Conservation (phyloP, 768 basidiomycete species). For the Rubroboletus satanas region DNA sequence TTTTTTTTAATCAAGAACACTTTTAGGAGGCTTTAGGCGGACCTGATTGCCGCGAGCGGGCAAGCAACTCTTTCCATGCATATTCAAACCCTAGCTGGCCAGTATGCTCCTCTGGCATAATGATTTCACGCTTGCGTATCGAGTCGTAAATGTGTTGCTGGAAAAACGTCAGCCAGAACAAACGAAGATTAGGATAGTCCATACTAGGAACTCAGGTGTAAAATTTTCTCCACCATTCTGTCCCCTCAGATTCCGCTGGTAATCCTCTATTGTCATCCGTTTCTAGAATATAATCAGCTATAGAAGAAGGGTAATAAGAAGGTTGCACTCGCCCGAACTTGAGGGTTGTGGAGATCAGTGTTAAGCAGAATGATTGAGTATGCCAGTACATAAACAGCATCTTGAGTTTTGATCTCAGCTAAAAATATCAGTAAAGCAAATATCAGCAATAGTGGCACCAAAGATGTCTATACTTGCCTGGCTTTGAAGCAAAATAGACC, state of each 20-base stretch:
- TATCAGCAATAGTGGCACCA: slow-evolving; percentile 1
- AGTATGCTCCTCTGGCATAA: slow-evolving; percentile 97
- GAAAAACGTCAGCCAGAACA: slow-evolving; percentile 10
- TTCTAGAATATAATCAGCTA: slow-evolving; percentile 49
- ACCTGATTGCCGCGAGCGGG: slow-evolving; percentile 80
- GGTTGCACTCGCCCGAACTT: slow-evolving; percentile 63
- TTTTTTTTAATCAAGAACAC: slow-evolving; percentile 31
- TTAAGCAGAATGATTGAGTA: slow-evolving; percentile 98
- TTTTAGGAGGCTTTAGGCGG: slow-evolving; percentile 18
- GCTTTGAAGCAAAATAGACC: slow-evolving; percentile 79
- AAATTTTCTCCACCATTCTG: slow-evolving; percentile 87
- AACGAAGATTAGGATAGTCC: slow-evolving; percentile 15
- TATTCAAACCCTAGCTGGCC: slow-evolving; percentile 97
- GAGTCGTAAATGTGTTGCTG: slow-evolving; percentile 91
- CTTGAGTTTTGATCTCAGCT: slow-evolving; percentile 89
- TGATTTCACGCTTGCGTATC: slow-evolving; percentile 89
- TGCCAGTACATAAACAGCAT: slow-evolving; percentile 90
- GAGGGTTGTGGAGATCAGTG: slow-evolving; percentile 94
- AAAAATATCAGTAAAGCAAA: background rate
- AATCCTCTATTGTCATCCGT: slow-evolving; percentile 96
- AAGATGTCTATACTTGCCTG: slow-evolving; percentile 45
- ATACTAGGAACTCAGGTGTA: slow-evolving; percentile 77
- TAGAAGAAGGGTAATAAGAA: background rate
- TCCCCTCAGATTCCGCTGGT: slow-evolving; percentile 85
- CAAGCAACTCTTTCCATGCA: slow-evolving; percentile 94